These are phyloP conservation scores for Polychaeton citri DNA, from an alignment of 2,329 filamentous ascomycete genomes.

Conservation along the genomic window DNA sequence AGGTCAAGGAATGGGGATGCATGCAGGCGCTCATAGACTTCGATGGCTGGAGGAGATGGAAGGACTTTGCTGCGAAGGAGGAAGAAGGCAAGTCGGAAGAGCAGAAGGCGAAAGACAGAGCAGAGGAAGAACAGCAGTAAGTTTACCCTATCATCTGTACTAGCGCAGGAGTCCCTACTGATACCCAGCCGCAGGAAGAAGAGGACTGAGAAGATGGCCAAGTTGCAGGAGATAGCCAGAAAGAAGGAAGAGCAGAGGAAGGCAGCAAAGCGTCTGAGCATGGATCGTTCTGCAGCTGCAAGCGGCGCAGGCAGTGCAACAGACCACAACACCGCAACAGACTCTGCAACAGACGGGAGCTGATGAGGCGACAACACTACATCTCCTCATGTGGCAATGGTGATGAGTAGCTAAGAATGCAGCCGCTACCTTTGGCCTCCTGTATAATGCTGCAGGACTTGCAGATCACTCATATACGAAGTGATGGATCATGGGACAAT, in stretches of 20 bases:
- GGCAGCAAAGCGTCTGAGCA: neutral
- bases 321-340: neutral
- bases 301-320: neutral
- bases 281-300: neutral
- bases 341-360: neutral
- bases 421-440: no score
- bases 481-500: no score
- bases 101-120: constrained; percentile 16
- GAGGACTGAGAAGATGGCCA: constrained; percentile 19
- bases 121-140: constrained; percentile 14
- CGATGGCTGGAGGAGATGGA: constrained; percentile 96
- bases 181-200: constrained; percentile 7
- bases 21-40: constrained; percentile 99
- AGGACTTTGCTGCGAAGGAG: constrained; percentile 49
- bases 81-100: constrained; percentile 23
- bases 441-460: no score
- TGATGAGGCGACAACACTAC: neutral
- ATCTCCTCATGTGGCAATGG: no score
- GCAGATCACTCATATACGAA: no score
- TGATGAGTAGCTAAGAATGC: no score
- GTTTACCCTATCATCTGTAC: no score
- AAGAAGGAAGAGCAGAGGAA: constrained; percentile 13
- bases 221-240: constrained; percentile 16
- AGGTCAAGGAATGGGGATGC: constrained; percentile 98
- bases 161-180: no score